Base-by-base conservation (phyloP, 306 rosid species). In the Casuarina glauca region DNA sequence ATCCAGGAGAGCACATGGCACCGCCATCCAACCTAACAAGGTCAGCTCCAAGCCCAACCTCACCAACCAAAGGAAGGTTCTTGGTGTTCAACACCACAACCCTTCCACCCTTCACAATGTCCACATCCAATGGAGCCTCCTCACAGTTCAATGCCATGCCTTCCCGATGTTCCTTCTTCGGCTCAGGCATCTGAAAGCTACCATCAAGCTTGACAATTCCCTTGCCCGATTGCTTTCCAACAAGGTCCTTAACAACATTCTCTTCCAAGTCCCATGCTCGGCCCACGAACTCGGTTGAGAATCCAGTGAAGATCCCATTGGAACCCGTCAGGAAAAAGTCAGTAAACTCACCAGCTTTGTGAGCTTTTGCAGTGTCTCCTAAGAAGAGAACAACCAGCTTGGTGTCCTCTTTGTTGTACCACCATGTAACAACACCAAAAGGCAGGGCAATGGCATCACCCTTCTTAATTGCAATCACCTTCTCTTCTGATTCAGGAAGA, bases 381-480 rank as follows among this genome's bases (percentile, higher is more conserved):
- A 89, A 64, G 82, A 93, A 90, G 60, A 93, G 90, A 62, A 93
- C 86, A 5, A 86, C 93, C 54, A 93, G 55, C 79, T 93, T 93
- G 1, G 90, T 72, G 38, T 91, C 94, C 46, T 88, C 93, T 82
- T 85, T 89, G 83, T 90, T 93, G 76, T 71, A 81, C 94, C 96
- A 93, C 97, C 97, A 93, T 1, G 94, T 90, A 9, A 93, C 93
- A 75, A 88, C 91, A 39, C 96, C 96, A 52, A 93, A 89, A 16
- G 97, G 96, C 11, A 93, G 90, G 38, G 97, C 96, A 80, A 93
- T 71, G 9, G 96, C 91, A 73, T 93, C 96, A n/a, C 96, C 96
- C 85, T 89, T 88, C 79, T 91, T 93, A 26, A 93, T 86, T 74
- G 91, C 88, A 61, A 93, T 46, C 46, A 90, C 91, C 85, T 85